These are phyloP conservation scores for Kentomonas sorsogonicus DNA, from an alignment of 208 protist genomes.

Conservation along the genomic window DNA sequence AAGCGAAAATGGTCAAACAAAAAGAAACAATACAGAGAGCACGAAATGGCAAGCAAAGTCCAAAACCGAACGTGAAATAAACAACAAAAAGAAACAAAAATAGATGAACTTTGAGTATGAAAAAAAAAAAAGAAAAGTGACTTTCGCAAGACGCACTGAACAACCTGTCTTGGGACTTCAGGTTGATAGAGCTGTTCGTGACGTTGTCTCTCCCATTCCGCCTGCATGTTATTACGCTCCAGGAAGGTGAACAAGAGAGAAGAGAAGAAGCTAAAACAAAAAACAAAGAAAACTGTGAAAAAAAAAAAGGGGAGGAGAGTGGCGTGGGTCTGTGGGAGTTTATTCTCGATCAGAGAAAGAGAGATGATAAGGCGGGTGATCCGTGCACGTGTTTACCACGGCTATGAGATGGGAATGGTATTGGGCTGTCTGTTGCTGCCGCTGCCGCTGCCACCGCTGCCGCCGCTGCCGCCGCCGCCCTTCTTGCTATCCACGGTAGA, in stretches of 20 bases:
- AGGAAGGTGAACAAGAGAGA: conserved; percentile 1
- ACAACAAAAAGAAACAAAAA: conserved; percentile 7
- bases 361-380: no score
- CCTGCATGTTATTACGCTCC: conserved; percentile 3
- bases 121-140: conserved; percentile 17
- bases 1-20: conserved; percentile 9
- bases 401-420: conserved; percentile 32
- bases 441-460: conserved; percentile 3
- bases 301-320: no score
- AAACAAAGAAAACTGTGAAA: background rate
- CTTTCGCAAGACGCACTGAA: background rate
- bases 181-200: background rate
- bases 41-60: background rate
- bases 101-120: conserved; percentile 9
- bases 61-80: background rate
- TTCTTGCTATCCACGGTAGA: background rate
- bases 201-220: conserved; percentile 6
- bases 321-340: no score
- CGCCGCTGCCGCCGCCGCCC: background rate
- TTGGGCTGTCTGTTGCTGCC: conserved; percentile 16
- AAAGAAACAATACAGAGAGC: conserved; percentile 6
- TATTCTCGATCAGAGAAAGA: no score
- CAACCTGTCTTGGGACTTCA: background rate
- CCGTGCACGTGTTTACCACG: background rate
- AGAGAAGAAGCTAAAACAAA: background rate